These are phyloP conservation scores for Pichia manshurica DNA, from an alignment of 805 yeast genomes.

Conservation along the genomic window DNA sequence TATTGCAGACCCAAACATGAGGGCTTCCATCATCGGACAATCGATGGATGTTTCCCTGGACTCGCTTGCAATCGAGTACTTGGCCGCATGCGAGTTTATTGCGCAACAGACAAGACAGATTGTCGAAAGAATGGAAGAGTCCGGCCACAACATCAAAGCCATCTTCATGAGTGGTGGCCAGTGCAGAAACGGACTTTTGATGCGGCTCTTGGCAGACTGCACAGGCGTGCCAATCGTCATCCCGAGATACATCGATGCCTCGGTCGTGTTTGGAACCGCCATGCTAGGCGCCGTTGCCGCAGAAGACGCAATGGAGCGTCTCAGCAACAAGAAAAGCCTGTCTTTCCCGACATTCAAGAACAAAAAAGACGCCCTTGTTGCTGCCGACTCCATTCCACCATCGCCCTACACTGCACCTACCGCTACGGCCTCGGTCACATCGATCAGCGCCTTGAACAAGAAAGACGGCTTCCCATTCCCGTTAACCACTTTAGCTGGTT, in stretches of 20 bases:
- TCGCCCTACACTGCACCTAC: constrained; percentile 78
- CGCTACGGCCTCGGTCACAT: constrained; percentile 66
- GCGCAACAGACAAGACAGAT: constrained; percentile 97
- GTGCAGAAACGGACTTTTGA: constrained; percentile 83
- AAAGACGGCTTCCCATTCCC: constrained; percentile 45
- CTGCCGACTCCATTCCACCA: constrained; percentile 29
- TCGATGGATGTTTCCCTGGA: constrained; percentile 85
- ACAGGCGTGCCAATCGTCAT: constrained; percentile 88
- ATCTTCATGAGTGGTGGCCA: constrained; percentile 96
- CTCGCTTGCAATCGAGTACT: constrained; percentile 76
- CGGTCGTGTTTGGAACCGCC: constrained; percentile 95
- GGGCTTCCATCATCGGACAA: constrained; percentile 87
- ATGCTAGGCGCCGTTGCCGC: constrained; percentile 93
- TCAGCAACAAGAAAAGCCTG: not conserved
- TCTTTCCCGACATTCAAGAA: not conserved
- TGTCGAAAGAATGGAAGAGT: constrained; percentile 70
- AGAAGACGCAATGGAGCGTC: constrained; percentile 45
- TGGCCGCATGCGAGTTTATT: constrained; percentile 94
- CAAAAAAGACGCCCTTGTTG: not conserved
- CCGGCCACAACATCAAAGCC: constrained; percentile 72
- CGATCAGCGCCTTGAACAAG: constrained; percentile 46
- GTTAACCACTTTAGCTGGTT: constrained; percentile 34
- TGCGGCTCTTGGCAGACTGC: constrained; percentile 87
- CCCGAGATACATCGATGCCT: constrained; percentile 93
- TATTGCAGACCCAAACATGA: constrained; percentile 92